Evolutionary conservation across 805 yeast genomes (phyloP), one percentile per base, ranked within the genome.

Genomic region (Cyberlindnera sargentensis): DNA sequence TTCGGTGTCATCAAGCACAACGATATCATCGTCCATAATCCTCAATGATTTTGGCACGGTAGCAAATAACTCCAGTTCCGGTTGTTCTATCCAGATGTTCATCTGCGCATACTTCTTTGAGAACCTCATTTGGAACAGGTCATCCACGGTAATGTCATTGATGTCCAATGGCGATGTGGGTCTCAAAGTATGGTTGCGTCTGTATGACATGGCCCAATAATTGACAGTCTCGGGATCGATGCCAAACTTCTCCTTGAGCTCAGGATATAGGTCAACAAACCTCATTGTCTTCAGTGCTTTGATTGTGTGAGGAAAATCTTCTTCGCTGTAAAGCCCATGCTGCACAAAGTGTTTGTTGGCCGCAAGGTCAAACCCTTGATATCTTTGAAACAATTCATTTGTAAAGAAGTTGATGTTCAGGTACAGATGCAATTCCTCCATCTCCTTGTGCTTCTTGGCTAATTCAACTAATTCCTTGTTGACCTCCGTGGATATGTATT

Each of bases 331-430:
- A n/a, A 76, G 59, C 2, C 70, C 74, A 29, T 75, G 72, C 37
- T 68, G 67, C 37, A 68, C 67, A 8, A 60, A 51, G 20, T 58
- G 51, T 10, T 75, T 73, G 68, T 85, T 85, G 4, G 87, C 81
- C 9, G 82, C 86, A 11, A 84, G 57, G 60, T 89, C 96, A 56
- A 85, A 81, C 0, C 95, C 95, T 55, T 77, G 71, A 56, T 76
- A 82, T 42, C 75, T 66, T 44, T 67, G 64, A 53, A 86, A 82
- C 35, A 78, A 74, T 2, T 67, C 58, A 34, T 67, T 58, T 0
- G 84, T 72, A 45, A 76, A 77, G 29, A 87, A 63, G 41, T 76
- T 73, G 41, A 86, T 72, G 41, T 72, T 73, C 36, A 75, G 66
- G 55, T 78, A 83, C 25, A 79, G 57, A 54, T 80, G 86, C 65